phyloP scores from a whole-genome alignment of 73 alveolate genomes.

The Paramecium pentaurelia region DNA sequence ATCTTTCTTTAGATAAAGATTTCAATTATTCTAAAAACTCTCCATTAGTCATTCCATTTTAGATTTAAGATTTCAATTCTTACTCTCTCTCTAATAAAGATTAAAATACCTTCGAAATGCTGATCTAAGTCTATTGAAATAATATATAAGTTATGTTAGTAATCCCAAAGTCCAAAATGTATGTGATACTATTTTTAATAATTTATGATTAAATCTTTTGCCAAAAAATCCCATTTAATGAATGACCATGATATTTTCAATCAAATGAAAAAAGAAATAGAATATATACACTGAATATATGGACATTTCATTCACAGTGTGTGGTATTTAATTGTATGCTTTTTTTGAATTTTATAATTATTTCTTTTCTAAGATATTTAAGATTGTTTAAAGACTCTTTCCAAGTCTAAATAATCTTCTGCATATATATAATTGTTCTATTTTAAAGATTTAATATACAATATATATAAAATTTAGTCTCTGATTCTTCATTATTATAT shows the following conservation, averaged over 20 bases:
- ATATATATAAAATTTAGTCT: not conserved
- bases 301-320: not conserved
- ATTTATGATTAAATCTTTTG: slow-evolving; percentile 14
- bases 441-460: not conserved
- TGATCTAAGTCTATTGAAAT: slow-evolving; percentile 18
- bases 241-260: slow-evolving; percentile 35
- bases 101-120: not conserved
- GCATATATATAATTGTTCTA: slow-evolving; percentile 2
- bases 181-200: slow-evolving; percentile 19
- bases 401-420: slow-evolving; percentile 33
- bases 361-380: not conserved
- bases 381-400: not conserved
- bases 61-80: not conserved
- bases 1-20: not conserved
- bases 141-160: not conserved
- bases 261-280: not conserved
- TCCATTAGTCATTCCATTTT: not conserved
- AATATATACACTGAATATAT: not conserved
- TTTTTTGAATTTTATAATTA: not conserved
- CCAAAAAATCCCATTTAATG: slow-evolving; percentile 29
- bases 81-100: slow-evolving; percentile 1
- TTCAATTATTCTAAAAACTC: not conserved
- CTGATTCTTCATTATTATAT: not conserved
- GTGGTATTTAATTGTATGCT: not conserved
- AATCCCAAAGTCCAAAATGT: slow-evolving; percentile 33